Conservation (phyloP, 2,329 filamentous ascomycete species). For the Byssoonygena ceratinophila region DNA sequence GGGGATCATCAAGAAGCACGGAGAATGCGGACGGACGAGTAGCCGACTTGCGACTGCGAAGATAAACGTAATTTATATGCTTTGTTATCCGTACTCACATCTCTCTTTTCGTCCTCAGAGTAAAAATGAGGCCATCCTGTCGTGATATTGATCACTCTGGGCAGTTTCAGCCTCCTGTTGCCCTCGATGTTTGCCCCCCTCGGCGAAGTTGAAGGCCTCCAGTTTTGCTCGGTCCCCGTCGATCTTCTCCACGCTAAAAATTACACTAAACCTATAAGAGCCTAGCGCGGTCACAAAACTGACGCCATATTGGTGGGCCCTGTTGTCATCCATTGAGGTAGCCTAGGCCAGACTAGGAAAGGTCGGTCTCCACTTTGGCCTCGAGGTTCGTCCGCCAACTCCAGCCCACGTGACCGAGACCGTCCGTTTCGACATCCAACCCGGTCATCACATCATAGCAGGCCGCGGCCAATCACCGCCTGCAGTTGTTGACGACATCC, state of each 20-base stretch:
- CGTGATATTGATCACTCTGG: constrained; percentile 6
- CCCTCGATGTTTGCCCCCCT: background rate
- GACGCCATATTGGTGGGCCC: constrained; percentile 9
- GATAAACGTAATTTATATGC: background rate
- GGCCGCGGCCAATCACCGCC: background rate
- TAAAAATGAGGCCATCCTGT: constrained; percentile 7
- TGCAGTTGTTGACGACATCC: background rate
- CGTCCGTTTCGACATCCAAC: background rate
- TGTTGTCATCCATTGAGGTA: constrained; percentile 12
- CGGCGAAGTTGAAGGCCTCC: background rate
- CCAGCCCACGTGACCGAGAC: constrained; percentile 4
- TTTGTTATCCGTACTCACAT: background rate
- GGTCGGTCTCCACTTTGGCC: background rate
- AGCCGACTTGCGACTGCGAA: background rate
- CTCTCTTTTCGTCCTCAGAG: background rate
- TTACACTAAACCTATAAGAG: background rate
- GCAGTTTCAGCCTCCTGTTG: background rate
- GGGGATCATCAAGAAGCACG: no score
- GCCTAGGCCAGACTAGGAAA: constrained; percentile 8
- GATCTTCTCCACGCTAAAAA: background rate
- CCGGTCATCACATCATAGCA: background rate
- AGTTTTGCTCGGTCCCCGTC: background rate
- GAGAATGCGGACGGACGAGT: background rate
- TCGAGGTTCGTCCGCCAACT: background rate
- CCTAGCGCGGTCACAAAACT: background rate